Evolutionary conservation across 2,329 filamentous ascomycete species (phyloP), one percentile per base, ranked within the genome.

Genomic region (Fusarium odoratissimum): DNA sequence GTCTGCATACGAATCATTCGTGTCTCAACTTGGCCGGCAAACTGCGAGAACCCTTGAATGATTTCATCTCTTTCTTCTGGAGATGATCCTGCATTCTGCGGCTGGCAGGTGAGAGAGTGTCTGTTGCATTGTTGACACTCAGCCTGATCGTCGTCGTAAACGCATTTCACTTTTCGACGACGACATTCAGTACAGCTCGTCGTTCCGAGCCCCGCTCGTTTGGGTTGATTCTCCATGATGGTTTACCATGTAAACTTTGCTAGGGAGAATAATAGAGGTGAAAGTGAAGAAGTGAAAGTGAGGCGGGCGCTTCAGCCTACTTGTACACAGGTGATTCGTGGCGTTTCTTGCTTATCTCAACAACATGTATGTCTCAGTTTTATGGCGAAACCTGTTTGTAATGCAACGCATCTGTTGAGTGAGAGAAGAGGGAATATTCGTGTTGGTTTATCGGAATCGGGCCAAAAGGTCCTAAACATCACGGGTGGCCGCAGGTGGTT

Each of bases 131-230:
- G 35, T 81, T 82, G 74, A 84, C 87, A 57, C 81, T 76, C 25
- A 59, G 51, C 55, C 80, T 82, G 41, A 81, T 80, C n/a, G 78
- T 67, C 31, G 79, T 78, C 45, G 62, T 81, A 85, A 57, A 84
- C 82, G 76, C 86, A 88, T 58, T 82, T 81, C 33, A 86, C 85
- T 77, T 87, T 87, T 56, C 86, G 83, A 41, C 85, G 82, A 44
- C 84, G 83, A 64, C 86, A 87, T 81, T 82, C 82, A 33, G 75
- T 67, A 60, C 82, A 83, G 64, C 79, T 81, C 66, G 74, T 78
- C 7, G 78, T 82, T 19, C 81, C 80, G 7, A 79, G 65, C 7
- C 79, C 77, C 75, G 79, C 77, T 14, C 75, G 79, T 46, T 79
- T 81, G 14, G 60, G 42, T 13, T 40, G 44, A 3, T 33, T 38